These are phyloP conservation scores for Stellera chamaejasme DNA, from an alignment of 345 rosid genomes.

Conservation along the genomic window DNA sequence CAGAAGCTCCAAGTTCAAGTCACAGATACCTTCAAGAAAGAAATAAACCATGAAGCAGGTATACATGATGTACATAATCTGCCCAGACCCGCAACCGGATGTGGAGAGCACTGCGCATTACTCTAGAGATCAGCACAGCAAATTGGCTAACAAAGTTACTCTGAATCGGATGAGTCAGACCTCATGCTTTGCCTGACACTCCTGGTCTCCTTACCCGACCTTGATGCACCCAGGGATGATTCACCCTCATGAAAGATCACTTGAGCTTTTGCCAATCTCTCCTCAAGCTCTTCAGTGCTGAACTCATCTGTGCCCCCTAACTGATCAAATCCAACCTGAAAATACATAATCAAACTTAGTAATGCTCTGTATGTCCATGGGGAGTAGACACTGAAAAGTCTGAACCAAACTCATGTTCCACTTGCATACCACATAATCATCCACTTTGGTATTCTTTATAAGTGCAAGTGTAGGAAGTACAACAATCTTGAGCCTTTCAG, in stretches of 20 bases:
- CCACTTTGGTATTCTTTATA: slow-evolving; percentile 92
- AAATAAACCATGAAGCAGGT: too few relatives aligned
- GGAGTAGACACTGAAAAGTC: too few relatives aligned
- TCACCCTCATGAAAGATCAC: slow-evolving; percentile 81
- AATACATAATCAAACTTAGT: background rate
- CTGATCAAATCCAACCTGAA: slow-evolving; percentile 90
- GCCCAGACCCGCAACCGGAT: too few relatives aligned
- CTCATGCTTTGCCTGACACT: slow-evolving; percentile 63
- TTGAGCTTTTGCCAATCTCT: slow-evolving; percentile 83
- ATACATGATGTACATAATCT: too few relatives aligned
- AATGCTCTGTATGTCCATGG: too few relatives aligned
- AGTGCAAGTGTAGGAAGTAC: slow-evolving; percentile 97
- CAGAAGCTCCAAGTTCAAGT: too few relatives aligned
- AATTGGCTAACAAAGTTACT: slow-evolving; percentile 15
- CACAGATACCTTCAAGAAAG: too few relatives aligned
- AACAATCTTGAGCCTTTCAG: slow-evolving; percentile 83
- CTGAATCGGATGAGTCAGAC: slow-evolving; percentile 58
- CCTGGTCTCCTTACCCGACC: slow-evolving; percentile 37
- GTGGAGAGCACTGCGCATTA: too few relatives aligned
- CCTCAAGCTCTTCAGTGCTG: slow-evolving; percentile 84
- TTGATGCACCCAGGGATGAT: slow-evolving; percentile 46
- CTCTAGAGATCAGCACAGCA: background rate
- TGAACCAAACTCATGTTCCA: background rate
- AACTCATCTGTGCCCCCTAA: slow-evolving; percentile 96
- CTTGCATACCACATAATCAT: slow-evolving; percentile 78